phyloP scores from a whole-genome alignment of 306 rosid genomes.

The Ormosia emarginata region DNA sequence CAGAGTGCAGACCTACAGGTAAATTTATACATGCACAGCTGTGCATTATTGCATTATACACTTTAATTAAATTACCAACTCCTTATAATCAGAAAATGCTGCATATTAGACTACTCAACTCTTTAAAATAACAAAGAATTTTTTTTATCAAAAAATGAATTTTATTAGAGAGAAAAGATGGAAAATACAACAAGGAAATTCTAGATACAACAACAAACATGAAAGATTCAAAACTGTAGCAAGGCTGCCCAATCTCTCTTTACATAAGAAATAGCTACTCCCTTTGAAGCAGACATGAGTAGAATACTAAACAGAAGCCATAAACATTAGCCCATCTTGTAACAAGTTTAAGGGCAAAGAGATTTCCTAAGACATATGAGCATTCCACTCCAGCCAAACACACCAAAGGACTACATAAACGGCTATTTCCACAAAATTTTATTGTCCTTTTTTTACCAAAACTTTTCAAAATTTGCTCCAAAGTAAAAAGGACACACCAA shows the following conservation, averaged over 20 bases:
- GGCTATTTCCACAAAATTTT: not conserved
- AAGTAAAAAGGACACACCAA: not conserved
- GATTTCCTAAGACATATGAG: not conserved
- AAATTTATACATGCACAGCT: not conserved
- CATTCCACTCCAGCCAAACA: conserved; percentile 19
- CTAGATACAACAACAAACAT: not conserved
- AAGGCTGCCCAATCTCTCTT: not conserved
- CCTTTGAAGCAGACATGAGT: not conserved
- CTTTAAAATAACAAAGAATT: not conserved
- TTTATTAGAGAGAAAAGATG: not conserved
- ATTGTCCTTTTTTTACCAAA: not conserved
- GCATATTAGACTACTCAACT: not conserved
- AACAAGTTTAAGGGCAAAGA: conserved; percentile 1
- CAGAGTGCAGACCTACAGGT: not conserved
- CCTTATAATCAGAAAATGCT: not conserved
- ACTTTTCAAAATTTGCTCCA: not conserved
- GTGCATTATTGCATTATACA: not conserved
- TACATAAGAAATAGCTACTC: not conserved
- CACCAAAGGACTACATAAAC: conserved; percentile 8
- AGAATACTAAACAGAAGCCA: not conserved
- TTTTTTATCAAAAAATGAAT: not conserved
- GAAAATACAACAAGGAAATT: not conserved
- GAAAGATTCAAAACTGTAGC: not conserved
- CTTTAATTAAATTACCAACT: not conserved
- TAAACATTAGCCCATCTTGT: not conserved